Evolutionary conservation across 257 asterid species (phyloP).

Genomic region (Przewalskia tangutica): DNA sequence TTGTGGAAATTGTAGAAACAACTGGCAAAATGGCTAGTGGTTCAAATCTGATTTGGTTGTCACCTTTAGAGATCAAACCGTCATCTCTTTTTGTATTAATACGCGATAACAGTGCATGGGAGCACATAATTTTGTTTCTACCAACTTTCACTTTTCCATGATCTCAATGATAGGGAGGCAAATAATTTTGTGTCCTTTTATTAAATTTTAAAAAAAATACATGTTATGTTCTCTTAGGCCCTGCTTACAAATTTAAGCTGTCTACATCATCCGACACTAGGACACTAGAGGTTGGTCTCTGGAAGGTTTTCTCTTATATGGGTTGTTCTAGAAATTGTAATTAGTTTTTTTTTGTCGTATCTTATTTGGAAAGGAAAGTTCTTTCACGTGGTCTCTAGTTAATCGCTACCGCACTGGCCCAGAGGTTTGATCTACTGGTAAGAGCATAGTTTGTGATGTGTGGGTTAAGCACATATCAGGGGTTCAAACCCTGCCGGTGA

Average conservation of each 20-base stretch:
- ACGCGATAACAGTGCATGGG: no score
- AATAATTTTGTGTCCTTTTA: no score
- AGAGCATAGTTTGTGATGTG: background rate
- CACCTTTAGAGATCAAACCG: background rate
- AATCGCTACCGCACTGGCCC: background rate
- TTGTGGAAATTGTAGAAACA: background rate
- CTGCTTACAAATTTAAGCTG: background rate
- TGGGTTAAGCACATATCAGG: background rate
- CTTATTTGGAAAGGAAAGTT: background rate
- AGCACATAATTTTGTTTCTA: no score
- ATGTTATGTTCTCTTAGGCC: background rate
- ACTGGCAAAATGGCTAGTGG: background rate
- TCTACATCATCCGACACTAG: background rate
- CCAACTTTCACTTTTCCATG: no score
- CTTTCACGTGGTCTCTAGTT: background rate
- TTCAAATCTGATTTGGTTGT: background rate
- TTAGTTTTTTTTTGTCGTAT: background rate
- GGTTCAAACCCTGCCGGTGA: background rate
- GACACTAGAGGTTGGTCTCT: background rate
- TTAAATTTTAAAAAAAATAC: no score
- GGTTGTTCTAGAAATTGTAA: background rate
- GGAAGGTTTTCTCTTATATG: background rate
- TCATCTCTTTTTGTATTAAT: background rate
- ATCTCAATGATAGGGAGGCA: no score
- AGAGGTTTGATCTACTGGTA: background rate